Conservation (phyloP, 306 rosid genomes). For the Quercus agrifolia region DNA sequence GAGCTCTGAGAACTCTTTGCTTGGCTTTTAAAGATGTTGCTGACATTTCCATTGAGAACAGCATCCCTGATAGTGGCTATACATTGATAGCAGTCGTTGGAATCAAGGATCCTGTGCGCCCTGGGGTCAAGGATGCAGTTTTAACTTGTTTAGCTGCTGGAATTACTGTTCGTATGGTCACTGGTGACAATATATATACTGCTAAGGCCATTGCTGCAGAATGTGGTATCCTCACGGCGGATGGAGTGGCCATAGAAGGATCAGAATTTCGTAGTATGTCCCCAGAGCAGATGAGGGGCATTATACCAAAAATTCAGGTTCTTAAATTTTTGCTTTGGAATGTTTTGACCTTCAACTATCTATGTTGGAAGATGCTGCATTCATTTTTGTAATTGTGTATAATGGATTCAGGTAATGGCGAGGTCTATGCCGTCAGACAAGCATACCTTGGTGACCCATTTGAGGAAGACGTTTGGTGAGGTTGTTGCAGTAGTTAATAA, state of each 20-base stretch:
- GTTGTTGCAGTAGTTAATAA: conserved; percentile 80
- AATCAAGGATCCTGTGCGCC: conserved; percentile 93
- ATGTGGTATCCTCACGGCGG: conserved; percentile 79
- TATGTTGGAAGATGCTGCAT: conserved; percentile 6
- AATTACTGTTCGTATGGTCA: conserved; percentile 90
- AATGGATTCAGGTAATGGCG: conserved; percentile 82
- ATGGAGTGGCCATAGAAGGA: conserved; percentile 82
- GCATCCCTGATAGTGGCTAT: conserved; percentile 65
- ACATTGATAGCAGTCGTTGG: conserved; percentile 80
- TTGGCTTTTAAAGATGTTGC: conserved; percentile 67
- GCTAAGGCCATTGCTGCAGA: conserved; percentile 93
- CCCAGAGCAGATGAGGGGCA: conserved; percentile 52
- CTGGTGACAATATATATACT: conserved; percentile 89
- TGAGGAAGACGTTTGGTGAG: conserved; percentile 68
- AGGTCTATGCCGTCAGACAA: conserved; percentile 84
- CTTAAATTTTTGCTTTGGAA: conserved; percentile 7
- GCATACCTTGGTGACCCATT: conserved; percentile 63
- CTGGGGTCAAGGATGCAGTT: conserved; percentile 87
- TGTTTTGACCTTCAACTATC: conserved; percentile 11
- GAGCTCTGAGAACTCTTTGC: conserved; percentile 93
- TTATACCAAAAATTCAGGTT: conserved; percentile 85
- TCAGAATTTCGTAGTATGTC: conserved; percentile 55
- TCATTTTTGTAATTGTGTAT: conserved; percentile 20
- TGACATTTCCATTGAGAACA: conserved; percentile 17
- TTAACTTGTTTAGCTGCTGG: conserved; percentile 83